These are phyloP conservation scores for Zygosaccharomyces pseudorouxii DNA, from an alignment of 805 yeast species.

Conservation along the genomic window DNA sequence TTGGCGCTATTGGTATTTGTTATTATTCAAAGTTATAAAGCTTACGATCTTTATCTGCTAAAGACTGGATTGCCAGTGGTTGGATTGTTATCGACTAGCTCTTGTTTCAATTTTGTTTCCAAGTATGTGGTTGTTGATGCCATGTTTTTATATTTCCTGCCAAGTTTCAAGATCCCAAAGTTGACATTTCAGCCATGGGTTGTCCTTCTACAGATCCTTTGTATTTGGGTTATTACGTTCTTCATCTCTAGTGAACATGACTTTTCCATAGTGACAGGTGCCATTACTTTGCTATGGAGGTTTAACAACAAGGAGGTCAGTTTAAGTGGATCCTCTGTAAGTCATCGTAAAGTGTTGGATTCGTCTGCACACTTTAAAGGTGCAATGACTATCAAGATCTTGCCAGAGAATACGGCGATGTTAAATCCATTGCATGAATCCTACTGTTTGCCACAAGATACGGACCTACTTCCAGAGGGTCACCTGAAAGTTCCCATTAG, in stretches of 20 bases:
- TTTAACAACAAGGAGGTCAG: conserved; percentile 46
- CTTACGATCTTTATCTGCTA: conserved; percentile 62
- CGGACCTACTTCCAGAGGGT: conserved; percentile 17
- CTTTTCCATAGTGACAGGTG: conserved; percentile 41
- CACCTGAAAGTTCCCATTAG: conserved; percentile 55
- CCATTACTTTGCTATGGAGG: conserved; percentile 43
- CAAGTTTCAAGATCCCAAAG: conserved; percentile 71
- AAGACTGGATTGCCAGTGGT: conserved; percentile 41
- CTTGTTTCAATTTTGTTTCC: conserved; percentile 55
- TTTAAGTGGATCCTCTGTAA: conserved; percentile 46
- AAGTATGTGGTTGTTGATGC: conserved; percentile 76
- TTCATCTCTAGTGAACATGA: conserved; percentile 49
- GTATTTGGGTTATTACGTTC: conserved; percentile 48
- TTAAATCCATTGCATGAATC: conserved; percentile 69
- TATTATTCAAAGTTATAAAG: conserved; percentile 79
- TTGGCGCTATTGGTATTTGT: conserved; percentile 61
- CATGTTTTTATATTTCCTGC: conserved; percentile 61
- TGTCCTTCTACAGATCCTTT: conserved; percentile 45
- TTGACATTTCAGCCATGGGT: conserved; percentile 58
- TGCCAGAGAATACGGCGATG: conserved; percentile 87
- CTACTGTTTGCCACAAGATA: conserved; percentile 51
- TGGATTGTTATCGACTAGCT: conserved; percentile 38
- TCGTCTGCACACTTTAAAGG: conserved; percentile 67
- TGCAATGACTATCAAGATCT: conserved; percentile 73
- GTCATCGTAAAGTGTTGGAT: conserved; percentile 25